These are phyloP conservation scores for Pestalotiopsis fici DNA, from an alignment of 2,329 filamentous ascomycete genomes.

Conservation along the genomic window DNA sequence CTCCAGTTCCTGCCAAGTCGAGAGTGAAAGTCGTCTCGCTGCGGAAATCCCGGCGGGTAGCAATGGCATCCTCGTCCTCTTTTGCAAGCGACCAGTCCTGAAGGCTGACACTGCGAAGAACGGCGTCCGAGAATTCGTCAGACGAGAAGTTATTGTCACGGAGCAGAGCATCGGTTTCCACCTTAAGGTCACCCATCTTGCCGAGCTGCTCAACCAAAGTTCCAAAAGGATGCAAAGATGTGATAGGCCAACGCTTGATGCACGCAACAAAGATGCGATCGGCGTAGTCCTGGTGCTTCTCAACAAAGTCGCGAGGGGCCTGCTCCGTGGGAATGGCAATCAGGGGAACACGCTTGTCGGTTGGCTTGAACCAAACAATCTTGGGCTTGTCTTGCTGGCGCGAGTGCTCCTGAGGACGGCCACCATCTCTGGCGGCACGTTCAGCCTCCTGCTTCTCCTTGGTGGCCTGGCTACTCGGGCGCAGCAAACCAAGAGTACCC, in stretches of 20 bases:
- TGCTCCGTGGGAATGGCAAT: conserved; percentile 99
- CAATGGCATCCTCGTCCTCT: conserved; percentile 75
- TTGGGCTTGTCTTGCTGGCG: conserved; percentile 96
- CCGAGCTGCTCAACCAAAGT: conserved; percentile 96
- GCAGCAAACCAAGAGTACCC: conserved; percentile 87
- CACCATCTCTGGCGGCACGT: conserved; percentile 85
- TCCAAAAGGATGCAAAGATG: conserved; percentile 97
- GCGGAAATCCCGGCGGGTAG: conserved; percentile 85
- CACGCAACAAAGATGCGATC: conserved; percentile 98
- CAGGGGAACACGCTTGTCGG: conserved; percentile 95
- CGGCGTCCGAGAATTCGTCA: conserved; percentile 96
- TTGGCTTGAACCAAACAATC: conserved; percentile 99
- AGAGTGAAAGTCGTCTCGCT: conserved; percentile 88
- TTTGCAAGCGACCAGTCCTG: conserved; percentile 88
- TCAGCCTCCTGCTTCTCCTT: conserved; percentile 99
- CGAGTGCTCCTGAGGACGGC: conserved; percentile 69
- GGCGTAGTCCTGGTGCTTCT: conserved; percentile 96
- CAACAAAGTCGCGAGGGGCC: conserved; percentile 94
- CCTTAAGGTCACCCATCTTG: conserved; percentile 94
- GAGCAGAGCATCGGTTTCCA: conserved; percentile 94
- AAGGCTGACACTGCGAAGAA: conserved; percentile 87
- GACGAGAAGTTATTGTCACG: conserved; percentile 98
- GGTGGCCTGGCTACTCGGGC: conserved; percentile 95
- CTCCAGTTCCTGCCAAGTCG: conserved; percentile 82
- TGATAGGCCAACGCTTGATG: conserved; percentile 99